These are phyloP conservation scores for Tuber microsphaerosporum DNA, from an alignment of 495 filamentous ascomycete genomes.

Conservation along the genomic window DNA sequence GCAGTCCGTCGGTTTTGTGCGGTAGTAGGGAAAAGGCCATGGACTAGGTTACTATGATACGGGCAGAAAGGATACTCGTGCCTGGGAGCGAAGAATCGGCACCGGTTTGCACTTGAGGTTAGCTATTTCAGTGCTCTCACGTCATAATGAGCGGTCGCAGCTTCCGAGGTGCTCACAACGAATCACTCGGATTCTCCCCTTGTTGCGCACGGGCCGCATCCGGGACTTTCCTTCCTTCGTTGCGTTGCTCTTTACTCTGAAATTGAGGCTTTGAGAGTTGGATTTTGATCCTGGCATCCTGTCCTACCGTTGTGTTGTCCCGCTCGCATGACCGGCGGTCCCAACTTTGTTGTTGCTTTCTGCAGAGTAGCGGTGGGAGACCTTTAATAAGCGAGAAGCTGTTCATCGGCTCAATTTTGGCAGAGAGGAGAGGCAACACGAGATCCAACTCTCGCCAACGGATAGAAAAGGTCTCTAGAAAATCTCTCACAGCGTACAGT, in stretches of 20 bases:
- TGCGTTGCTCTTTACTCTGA: background rate
- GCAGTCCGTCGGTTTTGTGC: background rate
- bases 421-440: background rate
- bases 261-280: background rate
- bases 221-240: background rate
- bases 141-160: background rate
- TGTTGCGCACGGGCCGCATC: background rate
- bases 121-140: background rate
- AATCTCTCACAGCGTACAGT: background rate
- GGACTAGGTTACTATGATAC: background rate
- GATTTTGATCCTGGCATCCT: background rate
- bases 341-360: slow-evolving; percentile 2
- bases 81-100: background rate
- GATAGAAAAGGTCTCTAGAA: background rate
- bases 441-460: background rate
- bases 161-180: background rate
- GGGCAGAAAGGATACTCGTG: background rate
- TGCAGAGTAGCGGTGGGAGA: background rate
- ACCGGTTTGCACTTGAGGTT: background rate
- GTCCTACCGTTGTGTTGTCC: background rate
- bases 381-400: background rate
- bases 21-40: background rate
- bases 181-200: background rate
- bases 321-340: background rate
- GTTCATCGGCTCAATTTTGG: background rate